Base-by-base conservation (phyloP, 2,329 filamentous ascomycete species). In the Acarospora socialis region DNA sequence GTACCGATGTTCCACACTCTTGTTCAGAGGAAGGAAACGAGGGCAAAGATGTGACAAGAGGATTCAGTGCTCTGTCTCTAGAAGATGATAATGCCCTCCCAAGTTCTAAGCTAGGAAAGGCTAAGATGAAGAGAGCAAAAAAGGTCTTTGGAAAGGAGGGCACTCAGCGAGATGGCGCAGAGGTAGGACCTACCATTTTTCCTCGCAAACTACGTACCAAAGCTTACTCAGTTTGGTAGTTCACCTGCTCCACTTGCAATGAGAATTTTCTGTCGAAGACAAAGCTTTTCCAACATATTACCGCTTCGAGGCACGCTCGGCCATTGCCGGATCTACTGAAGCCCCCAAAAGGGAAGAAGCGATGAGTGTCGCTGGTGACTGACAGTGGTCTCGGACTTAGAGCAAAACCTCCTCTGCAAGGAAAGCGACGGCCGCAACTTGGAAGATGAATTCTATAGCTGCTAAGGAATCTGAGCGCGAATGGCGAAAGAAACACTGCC, bases 191-290 rank as follows among this genome's bases (percentile, higher is more conserved):
- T n/a, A n/a, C n/a, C n/a, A n/a, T n/a, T n/a, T n/a, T n/a, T n/a
- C n/a, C n/a, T n/a, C n/a, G n/a, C n/a, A n/a, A n/a, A n/a, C n/a
- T n/a, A n/a, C n/a, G n/a, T n/a, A n/a, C n/a, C n/a, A n/a, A n/a
- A n/a, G n/a, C n/a, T n/a, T n/a, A n/a, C n/a, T n/a, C n/a, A n/a
- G n/a, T n/a, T n/a, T n/a, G n/a, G n/a, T 43, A 73, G 18, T 69
- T 81, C 32, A 76, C 76, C 45, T 95, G 90, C 50, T 69, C 78
- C 3, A 70, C 74, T 4, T 95, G 90, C 54, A 69, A 73, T 43
- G 82, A 80, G 43, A 67, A 59, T 0, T 98, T 95, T 57, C 72
- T 69, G 0, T 82, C 77, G 2, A 77, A 73, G 43, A 78, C 70
- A 4, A 74, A 73, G 42, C 55, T 92, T 12, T 87, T 87, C 50